Percentiles rank a stretch among this genome's conserved stretches.
phyloP scores from a whole-genome alignment of 108 stramenopile genomes.

The Skeletonema menzelii region DNA sequence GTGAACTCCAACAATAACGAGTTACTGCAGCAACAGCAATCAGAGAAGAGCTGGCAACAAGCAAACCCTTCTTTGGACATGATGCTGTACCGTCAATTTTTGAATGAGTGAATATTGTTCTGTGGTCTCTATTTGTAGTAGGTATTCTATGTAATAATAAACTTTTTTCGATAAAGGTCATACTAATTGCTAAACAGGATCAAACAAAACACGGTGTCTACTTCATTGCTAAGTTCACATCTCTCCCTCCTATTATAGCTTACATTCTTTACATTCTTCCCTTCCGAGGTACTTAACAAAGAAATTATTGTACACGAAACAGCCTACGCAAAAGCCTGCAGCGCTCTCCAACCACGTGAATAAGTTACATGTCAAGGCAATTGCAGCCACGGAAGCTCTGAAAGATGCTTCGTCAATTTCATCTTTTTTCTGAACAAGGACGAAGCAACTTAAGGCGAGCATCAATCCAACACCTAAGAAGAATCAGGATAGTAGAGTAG shows the following conservation, averaged over 20 bases:
- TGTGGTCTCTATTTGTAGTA: background rate
- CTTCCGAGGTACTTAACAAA: constrained; percentile 27
- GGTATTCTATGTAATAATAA: background rate
- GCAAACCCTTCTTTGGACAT: constrained; percentile 38
- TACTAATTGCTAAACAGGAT: background rate
- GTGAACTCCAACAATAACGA: constrained; percentile 2
- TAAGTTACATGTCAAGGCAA: constrained; percentile 43
- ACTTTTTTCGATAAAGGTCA: background rate
- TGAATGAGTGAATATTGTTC: constrained; percentile 10
- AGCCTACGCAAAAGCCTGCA: constrained; percentile 61
- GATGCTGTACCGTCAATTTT: constrained; percentile 38
- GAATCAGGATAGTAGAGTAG: background rate
- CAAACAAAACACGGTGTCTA: background rate
- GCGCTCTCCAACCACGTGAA: constrained; percentile 54
- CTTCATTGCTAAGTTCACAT: background rate
- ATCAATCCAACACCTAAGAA: constrained; percentile 39
- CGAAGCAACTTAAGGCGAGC: constrained; percentile 38
- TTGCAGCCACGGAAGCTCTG: constrained; percentile 17
- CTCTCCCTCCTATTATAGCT: constrained; percentile 45
- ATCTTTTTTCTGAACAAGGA: constrained; percentile 21
- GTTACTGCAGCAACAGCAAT: constrained; percentile 7
- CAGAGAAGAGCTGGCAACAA: constrained; percentile 19
- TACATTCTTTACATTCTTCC: constrained; percentile 62
- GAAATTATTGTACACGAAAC: constrained; percentile 57
- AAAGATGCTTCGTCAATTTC: constrained; percentile 25